Evolutionary conservation across 2,329 filamentous ascomycete genomes (phyloP).

Genomic region (Calonectria crousiana): DNA sequence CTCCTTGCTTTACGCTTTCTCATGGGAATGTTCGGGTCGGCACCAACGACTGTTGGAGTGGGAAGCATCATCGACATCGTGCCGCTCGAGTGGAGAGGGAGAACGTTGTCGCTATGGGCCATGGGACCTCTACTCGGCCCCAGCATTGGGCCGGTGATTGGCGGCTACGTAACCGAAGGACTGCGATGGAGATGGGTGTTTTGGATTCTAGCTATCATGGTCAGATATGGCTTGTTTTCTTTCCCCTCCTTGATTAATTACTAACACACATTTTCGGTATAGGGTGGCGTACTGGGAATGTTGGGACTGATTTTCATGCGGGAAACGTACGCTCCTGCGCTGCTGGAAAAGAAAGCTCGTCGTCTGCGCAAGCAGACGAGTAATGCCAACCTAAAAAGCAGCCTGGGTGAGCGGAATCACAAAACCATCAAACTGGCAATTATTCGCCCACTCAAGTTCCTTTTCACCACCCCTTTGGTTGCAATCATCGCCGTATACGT

Average conservation of each 20-base stretch:
- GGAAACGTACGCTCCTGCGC: conserved; percentile 56
- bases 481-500: conserved; percentile 64
- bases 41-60: conserved; percentile 61
- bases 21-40: conserved; percentile 56
- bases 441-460: conserved; percentile 64
- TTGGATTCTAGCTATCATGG: conserved; percentile 60
- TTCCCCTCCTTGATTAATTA: conserved; percentile 10
- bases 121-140: conserved; percentile 64
- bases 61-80: conserved; percentile 65
- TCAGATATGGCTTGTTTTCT: conserved; percentile 39
- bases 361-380: conserved; percentile 56
- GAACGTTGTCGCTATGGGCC: conserved; percentile 59
- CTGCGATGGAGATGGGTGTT: conserved; percentile 65
- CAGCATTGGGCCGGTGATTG: conserved; percentile 62
- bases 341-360: conserved; percentile 56
- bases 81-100: conserved; percentile 59
- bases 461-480: conserved; percentile 65
- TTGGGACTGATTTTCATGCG: conserved; percentile 50
- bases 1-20: conserved; percentile 62
- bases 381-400: conserved; percentile 46
- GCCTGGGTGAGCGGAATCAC: conserved; percentile 29
- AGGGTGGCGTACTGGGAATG: conserved; percentile 46
- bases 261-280: not conserved
- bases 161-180: conserved; percentile 56
- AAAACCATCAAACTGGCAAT: conserved; percentile 62